A percentile compares a stretch with the other conserved stretches of the same genome.
phyloP scores from a whole-genome alignment of 306 rosid genomes.

The Malus sylvestris region DNA sequence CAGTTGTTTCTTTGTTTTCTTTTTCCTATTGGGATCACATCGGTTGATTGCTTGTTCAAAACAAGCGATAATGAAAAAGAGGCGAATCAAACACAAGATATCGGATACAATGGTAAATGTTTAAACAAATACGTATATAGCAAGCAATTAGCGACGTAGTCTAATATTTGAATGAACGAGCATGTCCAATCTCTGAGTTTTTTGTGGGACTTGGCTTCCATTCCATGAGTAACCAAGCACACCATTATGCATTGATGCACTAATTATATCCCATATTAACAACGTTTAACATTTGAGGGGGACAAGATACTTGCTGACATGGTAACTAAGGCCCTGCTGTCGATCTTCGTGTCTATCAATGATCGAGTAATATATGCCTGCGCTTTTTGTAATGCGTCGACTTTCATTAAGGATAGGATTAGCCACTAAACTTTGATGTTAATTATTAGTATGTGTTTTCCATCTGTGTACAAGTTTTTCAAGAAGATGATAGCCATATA shows the following conservation, averaged over 20 bases:
- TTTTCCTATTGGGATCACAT: too few species aligned
- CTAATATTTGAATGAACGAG: too few species aligned
- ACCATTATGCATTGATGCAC: not conserved
- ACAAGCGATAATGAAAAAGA: too few species aligned
- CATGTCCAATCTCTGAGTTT: too few species aligned
- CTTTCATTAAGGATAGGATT: constrained; percentile 3
- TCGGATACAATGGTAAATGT: too few species aligned
- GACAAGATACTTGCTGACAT: not conserved
- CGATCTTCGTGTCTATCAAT: too few species aligned
- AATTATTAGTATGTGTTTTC: not conserved
- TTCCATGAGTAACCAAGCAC: not conserved
- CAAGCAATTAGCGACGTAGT: not conserved
- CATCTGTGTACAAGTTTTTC: not conserved
- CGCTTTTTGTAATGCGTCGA: not conserved
- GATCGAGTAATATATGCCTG: not conserved
- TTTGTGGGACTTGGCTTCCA: too few species aligned
- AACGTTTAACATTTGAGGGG: not conserved
- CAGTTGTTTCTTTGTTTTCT: not conserved
- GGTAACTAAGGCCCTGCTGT: not conserved
- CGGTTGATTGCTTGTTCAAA: too few species aligned
- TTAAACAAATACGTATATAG: not conserved
- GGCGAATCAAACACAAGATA: too few species aligned
- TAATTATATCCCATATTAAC: not conserved
- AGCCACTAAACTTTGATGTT: constrained; percentile 13
- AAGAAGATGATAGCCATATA: not conserved